Percentiles rank a stretch among this genome's conserved stretches.
These are phyloP conservation scores for Alternaria ventricosa DNA, from an alignment of 2,329 filamentous ascomycete genomes.

Conservation along the genomic window DNA sequence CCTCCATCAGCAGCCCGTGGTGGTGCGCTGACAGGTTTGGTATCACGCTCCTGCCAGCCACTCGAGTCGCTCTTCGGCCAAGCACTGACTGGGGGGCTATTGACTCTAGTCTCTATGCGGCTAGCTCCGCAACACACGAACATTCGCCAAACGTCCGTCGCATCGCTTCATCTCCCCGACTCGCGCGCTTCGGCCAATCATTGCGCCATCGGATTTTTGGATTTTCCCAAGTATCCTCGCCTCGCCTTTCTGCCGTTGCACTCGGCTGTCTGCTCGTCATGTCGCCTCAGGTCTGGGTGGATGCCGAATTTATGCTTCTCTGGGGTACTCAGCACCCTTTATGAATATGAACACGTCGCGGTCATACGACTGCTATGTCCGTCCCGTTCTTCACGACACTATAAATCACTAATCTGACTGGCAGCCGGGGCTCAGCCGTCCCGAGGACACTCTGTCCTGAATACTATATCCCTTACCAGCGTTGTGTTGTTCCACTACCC, in stretches of 20 bases:
- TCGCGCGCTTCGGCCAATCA: conserved; percentile 38
- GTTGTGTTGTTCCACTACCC: neutral
- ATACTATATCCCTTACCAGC: neutral
- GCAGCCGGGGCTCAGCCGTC: neutral
- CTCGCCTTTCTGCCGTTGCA: conserved; percentile 8
- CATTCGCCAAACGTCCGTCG: conserved; percentile 38
- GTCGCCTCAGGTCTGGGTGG: conserved; percentile 8
- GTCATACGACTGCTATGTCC: neutral
- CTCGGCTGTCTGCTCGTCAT: conserved; percentile 4
- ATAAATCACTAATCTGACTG: neutral
- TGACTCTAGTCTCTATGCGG: conserved; percentile 13
- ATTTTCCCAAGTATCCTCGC: conserved; percentile 20
- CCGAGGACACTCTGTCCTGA: neutral
- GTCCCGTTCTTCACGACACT: neutral
- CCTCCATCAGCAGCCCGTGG: conserved; percentile 10
- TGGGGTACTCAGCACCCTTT: neutral
- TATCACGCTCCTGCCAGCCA: conserved; percentile 16
- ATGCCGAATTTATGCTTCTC: neutral
- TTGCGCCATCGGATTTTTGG: neutral
- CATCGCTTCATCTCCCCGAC: conserved; percentile 47
- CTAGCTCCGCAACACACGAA: conserved; percentile 20
- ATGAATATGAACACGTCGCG: neutral
- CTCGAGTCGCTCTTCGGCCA: conserved; percentile 6
- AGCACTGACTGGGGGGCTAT: conserved; percentile 17
- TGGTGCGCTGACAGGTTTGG: conserved; percentile 18